phyloP scores from a whole-genome alignment of 148 eudicot genomes.

The Camellia sinensis region DNA sequence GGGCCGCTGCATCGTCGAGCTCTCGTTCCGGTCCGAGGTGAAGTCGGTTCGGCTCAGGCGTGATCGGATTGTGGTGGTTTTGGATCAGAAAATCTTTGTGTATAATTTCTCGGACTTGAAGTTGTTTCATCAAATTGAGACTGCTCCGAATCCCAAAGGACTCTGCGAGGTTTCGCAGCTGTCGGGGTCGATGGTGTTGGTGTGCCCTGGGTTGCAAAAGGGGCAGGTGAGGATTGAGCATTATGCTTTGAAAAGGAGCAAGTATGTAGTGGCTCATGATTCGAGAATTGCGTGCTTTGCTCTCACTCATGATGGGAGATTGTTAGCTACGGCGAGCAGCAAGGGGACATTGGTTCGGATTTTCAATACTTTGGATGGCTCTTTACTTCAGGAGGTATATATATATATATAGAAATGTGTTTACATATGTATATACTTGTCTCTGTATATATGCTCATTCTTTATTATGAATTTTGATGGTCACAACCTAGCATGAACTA shows the following conservation, averaged over 20 bases:
- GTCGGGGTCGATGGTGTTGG: conserved; percentile 51
- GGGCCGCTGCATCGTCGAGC: conserved; percentile 52
- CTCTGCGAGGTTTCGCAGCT: conserved; percentile 66
- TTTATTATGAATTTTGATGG: too few species aligned
- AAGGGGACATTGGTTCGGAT: conserved; percentile 75
- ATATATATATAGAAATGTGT: neutral
- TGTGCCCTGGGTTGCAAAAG: conserved; percentile 59
- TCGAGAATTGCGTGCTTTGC: conserved; percentile 53
- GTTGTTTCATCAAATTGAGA: conserved; percentile 60
- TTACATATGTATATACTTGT: neutral
- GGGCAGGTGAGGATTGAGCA: conserved; percentile 80
- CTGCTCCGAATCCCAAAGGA: conserved; percentile 61
- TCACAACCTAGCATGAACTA: too few species aligned
- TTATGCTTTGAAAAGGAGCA: conserved; percentile 52
- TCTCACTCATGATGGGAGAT: conserved; percentile 56
- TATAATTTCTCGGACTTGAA: conserved; percentile 62
- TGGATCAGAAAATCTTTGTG: conserved; percentile 48
- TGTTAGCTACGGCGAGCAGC: conserved; percentile 70
- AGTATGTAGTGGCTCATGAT: conserved; percentile 65
- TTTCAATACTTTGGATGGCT: conserved; percentile 61
- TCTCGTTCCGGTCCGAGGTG: conserved; percentile 52
- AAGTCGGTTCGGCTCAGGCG: conserved; percentile 55
- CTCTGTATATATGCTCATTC: too few species aligned
- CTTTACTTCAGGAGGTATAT: conserved; percentile 77
- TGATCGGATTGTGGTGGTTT: conserved; percentile 52